Evolutionary conservation across 1,284 basidiomycete species (phyloP).

Genomic region (Ganoderma lingzhi): DNA sequence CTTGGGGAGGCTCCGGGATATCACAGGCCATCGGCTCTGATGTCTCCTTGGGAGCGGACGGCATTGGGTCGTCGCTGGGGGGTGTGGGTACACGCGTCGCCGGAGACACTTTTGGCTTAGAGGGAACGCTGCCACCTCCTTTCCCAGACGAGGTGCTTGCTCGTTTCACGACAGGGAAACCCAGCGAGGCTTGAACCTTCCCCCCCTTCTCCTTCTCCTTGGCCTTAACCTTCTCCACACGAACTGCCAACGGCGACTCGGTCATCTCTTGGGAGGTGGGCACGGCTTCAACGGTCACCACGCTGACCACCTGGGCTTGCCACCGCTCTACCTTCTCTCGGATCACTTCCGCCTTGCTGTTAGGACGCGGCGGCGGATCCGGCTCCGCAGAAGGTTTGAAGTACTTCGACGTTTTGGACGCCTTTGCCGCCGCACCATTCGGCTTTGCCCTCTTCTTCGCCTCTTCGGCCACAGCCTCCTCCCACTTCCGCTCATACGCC

Average conservation of each 20-base stretch:
- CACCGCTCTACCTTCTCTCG: conserved; percentile 39
- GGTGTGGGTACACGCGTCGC: conserved; percentile 18
- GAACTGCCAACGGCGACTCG: conserved; percentile 4
- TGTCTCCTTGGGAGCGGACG: conserved; percentile 4
- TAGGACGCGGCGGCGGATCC: not conserved
- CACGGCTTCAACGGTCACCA: conserved; percentile 14
- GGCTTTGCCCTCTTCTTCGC: conserved; percentile 5
- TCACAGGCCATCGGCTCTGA: not conserved
- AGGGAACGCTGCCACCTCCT: conserved; percentile 17
- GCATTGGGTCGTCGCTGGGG: conserved; percentile 2
- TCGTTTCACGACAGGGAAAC: conserved; percentile 31
- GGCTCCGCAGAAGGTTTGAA: conserved; percentile 21
- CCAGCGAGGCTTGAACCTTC: conserved; percentile 29
- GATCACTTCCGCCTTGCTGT: conserved; percentile 23
- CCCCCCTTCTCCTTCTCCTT: conserved; percentile 19
- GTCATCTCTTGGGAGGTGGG: conserved; percentile 6
- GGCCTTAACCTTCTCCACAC: conserved; percentile 28
- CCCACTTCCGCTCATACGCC: conserved; percentile 38
- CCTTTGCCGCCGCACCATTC: conserved; percentile 14
- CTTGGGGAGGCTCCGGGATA: not conserved
- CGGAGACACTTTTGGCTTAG: conserved; percentile 19
- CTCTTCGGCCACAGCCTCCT: conserved; percentile 25
- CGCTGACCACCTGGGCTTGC: conserved; percentile 37
- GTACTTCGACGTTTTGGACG: conserved; percentile 37
- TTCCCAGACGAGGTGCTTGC: conserved; percentile 27